Percentiles rank a stretch among this genome's conserved stretches.
These are phyloP conservation scores for Scalesia atractyloides DNA, from an alignment of 129 eudicot genomes.

Conservation along the genomic window DNA sequence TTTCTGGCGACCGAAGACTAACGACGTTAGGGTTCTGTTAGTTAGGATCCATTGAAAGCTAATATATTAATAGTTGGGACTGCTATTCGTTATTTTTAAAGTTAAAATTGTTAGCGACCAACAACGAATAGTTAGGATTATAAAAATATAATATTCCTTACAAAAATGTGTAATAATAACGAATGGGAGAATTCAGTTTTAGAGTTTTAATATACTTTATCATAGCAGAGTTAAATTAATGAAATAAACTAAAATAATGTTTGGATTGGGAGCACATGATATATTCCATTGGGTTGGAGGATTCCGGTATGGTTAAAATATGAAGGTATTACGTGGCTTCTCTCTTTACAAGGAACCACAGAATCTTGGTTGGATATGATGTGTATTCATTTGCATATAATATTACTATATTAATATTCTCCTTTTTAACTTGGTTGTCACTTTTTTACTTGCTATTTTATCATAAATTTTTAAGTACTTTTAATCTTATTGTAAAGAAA, in stretches of 20 bases:
- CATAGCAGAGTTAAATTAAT: background rate
- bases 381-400: background rate
- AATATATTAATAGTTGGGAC: too few relatives aligned
- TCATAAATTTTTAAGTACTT: too few relatives aligned
- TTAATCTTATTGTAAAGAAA: too few relatives aligned
- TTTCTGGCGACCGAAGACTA: too few relatives aligned
- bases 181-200: conserved; percentile 5
- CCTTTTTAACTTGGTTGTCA: background rate
- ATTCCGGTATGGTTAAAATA: background rate
- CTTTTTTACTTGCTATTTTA: background rate
- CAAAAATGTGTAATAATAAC: background rate
- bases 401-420: background rate
- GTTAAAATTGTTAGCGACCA: too few relatives aligned
- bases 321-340: conserved; percentile 3
- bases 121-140: too few relatives aligned
- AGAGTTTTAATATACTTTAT: background rate
- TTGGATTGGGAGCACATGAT: conserved; percentile 23
- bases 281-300: conserved; percentile 4
- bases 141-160: too few relatives aligned
- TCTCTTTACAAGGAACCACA: conserved; percentile 13
- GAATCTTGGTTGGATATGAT: conserved; percentile 20
- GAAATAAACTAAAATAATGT: conserved; percentile 5
- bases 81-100: too few relatives aligned
- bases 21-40: too few relatives aligned
- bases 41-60: too few relatives aligned